phyloP scores from a whole-genome alignment of 106 monocot species.

The Acorus calamus region DNA sequence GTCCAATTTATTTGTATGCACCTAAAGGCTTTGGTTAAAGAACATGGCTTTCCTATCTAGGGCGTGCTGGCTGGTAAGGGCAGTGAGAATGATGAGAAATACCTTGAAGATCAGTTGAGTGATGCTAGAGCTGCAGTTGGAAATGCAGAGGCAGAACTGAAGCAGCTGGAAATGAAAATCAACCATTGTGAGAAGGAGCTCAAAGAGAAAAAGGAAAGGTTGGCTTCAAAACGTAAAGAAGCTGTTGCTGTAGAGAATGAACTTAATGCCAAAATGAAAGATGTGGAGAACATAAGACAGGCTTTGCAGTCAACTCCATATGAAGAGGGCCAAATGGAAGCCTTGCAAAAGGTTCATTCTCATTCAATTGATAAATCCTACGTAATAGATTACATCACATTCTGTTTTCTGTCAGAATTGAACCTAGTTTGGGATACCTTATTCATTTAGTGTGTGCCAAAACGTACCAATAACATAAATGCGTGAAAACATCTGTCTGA shows the following conservation, averaged over 20 bases:
- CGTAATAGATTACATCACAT: too few species aligned
- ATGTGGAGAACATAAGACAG: slow-evolving; percentile 49
- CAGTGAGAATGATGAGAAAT: slow-evolving; percentile 78
- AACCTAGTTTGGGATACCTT: too few species aligned
- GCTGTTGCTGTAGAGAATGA: slow-evolving; percentile 78
- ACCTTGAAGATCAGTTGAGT: slow-evolving; percentile 93
- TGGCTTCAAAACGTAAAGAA: slow-evolving; percentile 65
- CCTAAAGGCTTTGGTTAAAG: neutral
- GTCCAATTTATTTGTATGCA: too few species aligned
- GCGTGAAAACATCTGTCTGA: too few species aligned
- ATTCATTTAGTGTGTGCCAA: too few species aligned
- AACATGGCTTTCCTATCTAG: slow-evolving; percentile 21
- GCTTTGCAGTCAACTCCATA: slow-evolving; percentile 53
- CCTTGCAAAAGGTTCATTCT: slow-evolving; percentile 59
- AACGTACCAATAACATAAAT: too few species aligned
- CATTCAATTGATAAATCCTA: too few species aligned
- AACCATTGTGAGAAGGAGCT: slow-evolving; percentile 80
- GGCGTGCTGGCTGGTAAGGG: slow-evolving; percentile 88
- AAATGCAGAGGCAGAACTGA: slow-evolving; percentile 56
- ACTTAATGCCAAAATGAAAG: slow-evolving; percentile 52
- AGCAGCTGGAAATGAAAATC: slow-evolving; percentile 68
- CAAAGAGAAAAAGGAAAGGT: slow-evolving; percentile 61
- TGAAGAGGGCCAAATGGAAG: slow-evolving; percentile 82
- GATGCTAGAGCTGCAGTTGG: slow-evolving; percentile 92
- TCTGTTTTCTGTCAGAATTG: too few species aligned